Conservation (phyloP, 1,284 basidiomycete species). For the Rhodotorula sp. region DNA sequence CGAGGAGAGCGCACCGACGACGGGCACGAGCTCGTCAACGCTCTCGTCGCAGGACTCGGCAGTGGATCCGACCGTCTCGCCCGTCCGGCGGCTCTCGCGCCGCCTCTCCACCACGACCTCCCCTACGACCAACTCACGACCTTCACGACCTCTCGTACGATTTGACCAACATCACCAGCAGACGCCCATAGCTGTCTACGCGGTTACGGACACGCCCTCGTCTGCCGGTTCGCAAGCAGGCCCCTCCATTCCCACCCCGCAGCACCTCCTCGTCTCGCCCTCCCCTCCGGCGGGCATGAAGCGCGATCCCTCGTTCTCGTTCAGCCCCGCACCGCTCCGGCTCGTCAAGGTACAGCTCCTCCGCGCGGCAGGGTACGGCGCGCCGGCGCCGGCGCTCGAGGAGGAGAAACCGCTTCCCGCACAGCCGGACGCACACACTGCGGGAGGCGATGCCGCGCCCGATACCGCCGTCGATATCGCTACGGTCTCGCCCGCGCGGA, state of each 20-base stretch:
- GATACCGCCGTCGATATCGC: not conserved
- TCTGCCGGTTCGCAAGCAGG: not conserved
- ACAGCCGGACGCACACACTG: not conserved
- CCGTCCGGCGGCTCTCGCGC: conserved; percentile 18
- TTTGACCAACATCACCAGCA: not conserved
- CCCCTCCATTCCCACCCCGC: conserved; percentile 22
- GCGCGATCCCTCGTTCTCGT: conserved; percentile 31
- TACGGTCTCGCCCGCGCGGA: not conserved
- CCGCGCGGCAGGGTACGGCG: conserved; percentile 21
- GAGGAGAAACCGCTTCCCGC: not conserved
- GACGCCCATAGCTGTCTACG: not conserved
- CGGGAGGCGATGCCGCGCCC: not conserved
- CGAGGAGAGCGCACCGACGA: not conserved
- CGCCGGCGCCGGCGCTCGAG: not conserved
- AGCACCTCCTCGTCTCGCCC: conserved; percentile 26
- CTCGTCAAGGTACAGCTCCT: conserved; percentile 38
- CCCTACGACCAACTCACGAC: not conserved
- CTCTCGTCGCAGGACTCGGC: conserved; percentile 20
- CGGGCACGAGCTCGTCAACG: conserved; percentile 11
- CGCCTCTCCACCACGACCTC: not conserved
- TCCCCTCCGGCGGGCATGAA: not conserved
- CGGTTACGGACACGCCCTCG: not conserved
- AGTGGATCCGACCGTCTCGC: conserved; percentile 21
- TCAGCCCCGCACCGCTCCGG: conserved; percentile 34
- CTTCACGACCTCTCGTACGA: not conserved